Evolutionary conservation across 306 rosid genomes (phyloP).

Genomic region (Delonix regia): DNA sequence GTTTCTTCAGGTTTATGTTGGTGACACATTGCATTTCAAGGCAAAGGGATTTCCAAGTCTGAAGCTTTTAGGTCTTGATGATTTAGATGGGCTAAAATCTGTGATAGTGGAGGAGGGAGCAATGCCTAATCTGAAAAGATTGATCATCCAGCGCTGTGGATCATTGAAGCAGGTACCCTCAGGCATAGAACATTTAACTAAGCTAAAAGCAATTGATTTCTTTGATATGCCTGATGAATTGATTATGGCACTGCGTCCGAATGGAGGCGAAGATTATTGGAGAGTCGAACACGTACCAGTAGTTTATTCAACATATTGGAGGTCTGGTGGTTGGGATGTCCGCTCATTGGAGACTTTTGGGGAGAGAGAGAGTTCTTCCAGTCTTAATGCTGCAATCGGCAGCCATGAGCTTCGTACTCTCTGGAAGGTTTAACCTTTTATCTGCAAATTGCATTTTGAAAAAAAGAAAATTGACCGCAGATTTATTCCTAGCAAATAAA

Average conservation of each 20-base stretch:
- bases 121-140: slow-evolving; percentile 63
- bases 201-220: slow-evolving; percentile 64
- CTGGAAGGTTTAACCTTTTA: slow-evolving; percentile 49
- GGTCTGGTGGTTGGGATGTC: slow-evolving; percentile 68
- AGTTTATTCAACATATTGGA: slow-evolving; percentile 61
- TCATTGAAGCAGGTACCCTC: slow-evolving; percentile 56
- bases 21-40: slow-evolving; percentile 55
- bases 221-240: slow-evolving; percentile 71
- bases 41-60: slow-evolving; percentile 60
- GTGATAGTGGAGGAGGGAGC: slow-evolving; percentile 63
- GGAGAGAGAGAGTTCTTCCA: slow-evolving; percentile 37
- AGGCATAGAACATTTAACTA: slow-evolving; percentile 58
- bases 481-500: slow-evolving; percentile 10
- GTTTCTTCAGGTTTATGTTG: slow-evolving; percentile 56
- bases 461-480: background rate
- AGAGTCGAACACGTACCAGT: slow-evolving; percentile 60
- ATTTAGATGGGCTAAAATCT: slow-evolving; percentile 44
- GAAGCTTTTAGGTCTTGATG: slow-evolving; percentile 66
- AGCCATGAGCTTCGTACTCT: slow-evolving; percentile 33
- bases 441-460: background rate
- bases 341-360: slow-evolving; percentile 48
- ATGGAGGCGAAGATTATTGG: slow-evolving; percentile 51
- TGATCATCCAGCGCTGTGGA: slow-evolving; percentile 63
- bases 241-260: slow-evolving; percentile 45
- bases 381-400: slow-evolving; percentile 11